phyloP scores from a whole-genome alignment of 1,284 basidiomycete species.

The Puccinia hordei region DNA sequence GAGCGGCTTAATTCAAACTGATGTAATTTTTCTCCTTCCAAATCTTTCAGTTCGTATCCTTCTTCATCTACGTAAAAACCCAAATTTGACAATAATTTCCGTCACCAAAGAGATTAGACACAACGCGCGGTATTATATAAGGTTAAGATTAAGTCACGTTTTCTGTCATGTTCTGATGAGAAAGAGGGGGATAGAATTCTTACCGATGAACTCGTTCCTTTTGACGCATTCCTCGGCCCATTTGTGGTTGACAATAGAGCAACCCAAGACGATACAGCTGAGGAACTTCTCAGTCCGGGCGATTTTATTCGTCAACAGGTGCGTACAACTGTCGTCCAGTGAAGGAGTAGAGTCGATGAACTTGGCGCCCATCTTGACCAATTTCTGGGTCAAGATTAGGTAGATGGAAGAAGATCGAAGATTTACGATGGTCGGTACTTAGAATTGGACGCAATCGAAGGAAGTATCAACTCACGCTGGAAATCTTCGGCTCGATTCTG shows the following conservation, averaged over 20 bases:
- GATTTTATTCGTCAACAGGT: constrained; percentile 43
- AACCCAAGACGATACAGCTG: constrained; percentile 26
- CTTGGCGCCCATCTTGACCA: constrained; percentile 28
- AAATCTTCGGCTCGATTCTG: constrained; percentile 23
- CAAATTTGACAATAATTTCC: background rate
- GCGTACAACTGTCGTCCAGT: background rate
- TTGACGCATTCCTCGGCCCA: constrained; percentile 41
- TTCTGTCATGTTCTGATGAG: too few species aligned
- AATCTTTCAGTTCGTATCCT: constrained; percentile 25
- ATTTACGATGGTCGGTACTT: background rate
- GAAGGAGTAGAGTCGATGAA: constrained; percentile 27
- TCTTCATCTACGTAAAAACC: constrained; percentile 35
- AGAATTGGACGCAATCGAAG: background rate
- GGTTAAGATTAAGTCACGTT: too few species aligned
- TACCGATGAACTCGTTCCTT: constrained; percentile 15
- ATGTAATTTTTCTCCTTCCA: constrained; percentile 25
- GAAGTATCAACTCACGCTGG: background rate
- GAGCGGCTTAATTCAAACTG: constrained; percentile 20
- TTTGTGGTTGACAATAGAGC: constrained; percentile 17
- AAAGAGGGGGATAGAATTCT: background rate
- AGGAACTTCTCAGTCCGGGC: constrained; percentile 33
- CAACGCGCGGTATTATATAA: too few species aligned
- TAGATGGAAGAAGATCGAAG: too few species aligned
- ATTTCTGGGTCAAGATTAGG: constrained; percentile 8
- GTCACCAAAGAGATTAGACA: background rate